Evolutionary conservation across 129 eudicot species (phyloP), one percentile per base, ranked within the genome.

Genomic region (Pseudognaphalium luteoalbum): DNA sequence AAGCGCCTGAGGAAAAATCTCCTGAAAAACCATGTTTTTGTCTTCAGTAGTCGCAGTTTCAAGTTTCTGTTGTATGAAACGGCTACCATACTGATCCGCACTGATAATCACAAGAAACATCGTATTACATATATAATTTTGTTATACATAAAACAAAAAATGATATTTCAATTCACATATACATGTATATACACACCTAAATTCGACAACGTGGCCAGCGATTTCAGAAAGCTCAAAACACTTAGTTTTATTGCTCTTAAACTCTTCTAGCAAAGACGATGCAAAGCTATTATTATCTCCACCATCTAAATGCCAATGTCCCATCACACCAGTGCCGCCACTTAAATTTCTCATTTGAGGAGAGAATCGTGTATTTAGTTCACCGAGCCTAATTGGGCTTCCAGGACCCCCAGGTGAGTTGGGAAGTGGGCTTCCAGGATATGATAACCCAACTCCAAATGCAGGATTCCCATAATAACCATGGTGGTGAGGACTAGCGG

Each of bases 1-100:
- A 59, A 90, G 90, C 72, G 98, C 96, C 77, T 89, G 90, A 30
- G 98, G 96, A 59, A 84, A 82, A 19, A 92, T 92, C 84, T 92
- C 98, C 77, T 88, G 73, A 44, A 87, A 92, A 81, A 92, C 98
- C 90, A 90, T 92, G 78, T 83, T 86, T 69, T 87, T 92, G 64
- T 90, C 98, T 73, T 92, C 98, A 9, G 78, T 70, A 17, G 98
- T 87, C 7, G 98, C 96, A 28, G 96, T 87, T 83, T 92, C 98
- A 66, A 92, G 96, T 75, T 92, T 92, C 70, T 92, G 97, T 77
- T 92, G 97, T 68, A 92, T 92, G 76, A 92, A 92, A 4, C 98
- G 91, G 81, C 98, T 92, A 32, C 96, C 98, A 78, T 92, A 90
- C 84, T 92, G 98, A 51, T 92, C 98, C 74, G 91, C 93, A 78